A percentile compares a stretch with the other conserved stretches of the same genome.
These are phyloP conservation scores for Schizochytrium sp. DNA, from an alignment of 108 stramenopile genomes.

Conservation along the genomic window DNA sequence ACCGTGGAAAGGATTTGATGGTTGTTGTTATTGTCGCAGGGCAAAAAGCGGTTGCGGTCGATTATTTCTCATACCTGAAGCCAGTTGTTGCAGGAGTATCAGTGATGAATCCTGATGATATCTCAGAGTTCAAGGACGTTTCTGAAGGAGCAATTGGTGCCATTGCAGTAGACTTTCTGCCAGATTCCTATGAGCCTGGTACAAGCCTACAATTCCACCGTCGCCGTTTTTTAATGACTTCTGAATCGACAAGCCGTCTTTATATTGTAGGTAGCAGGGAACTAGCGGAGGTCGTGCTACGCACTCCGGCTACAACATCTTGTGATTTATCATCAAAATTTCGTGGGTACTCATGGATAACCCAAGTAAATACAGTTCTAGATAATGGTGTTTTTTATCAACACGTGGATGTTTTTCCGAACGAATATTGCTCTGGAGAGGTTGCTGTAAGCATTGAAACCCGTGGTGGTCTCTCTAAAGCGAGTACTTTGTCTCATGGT, in stretches of 20 bases:
- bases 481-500: background rate
- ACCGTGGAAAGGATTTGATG: conserved; percentile 55
- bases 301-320: background rate
- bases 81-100: conserved; percentile 22
- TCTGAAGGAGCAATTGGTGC: background rate
- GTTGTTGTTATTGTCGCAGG: conserved; percentile 33
- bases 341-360: conserved; percentile 26
- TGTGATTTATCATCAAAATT: background rate
- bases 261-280: background rate
- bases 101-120: conserved; percentile 1
- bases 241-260: background rate
- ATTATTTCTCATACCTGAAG: conserved; percentile 18
- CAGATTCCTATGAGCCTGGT: background rate
- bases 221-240: background rate
- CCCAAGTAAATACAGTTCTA: background rate
- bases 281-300: background rate
- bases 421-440: background rate
- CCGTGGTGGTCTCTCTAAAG: background rate
- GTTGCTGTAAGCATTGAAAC: background rate
- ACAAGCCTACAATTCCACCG: background rate
- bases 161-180: background rate
- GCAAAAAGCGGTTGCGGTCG: background rate
- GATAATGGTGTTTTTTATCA: background rate
- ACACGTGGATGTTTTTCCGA: background rate
- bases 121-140: conserved; percentile 22